Conservation (phyloP, 768 basidiomycete genomes). For the Zangia roseola region DNA sequence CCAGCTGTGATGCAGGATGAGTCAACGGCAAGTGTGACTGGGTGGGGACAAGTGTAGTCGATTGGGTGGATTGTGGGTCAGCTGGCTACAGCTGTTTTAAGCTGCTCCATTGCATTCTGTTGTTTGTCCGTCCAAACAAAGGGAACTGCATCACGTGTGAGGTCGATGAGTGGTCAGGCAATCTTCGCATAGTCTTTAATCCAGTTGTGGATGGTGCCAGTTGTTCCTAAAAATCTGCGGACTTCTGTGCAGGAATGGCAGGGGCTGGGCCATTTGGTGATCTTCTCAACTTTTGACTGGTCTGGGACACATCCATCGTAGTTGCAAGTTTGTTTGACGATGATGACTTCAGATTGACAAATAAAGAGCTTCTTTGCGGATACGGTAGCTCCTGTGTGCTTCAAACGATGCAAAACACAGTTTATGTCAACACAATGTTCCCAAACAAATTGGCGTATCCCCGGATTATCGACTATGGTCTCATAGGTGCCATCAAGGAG, state of each 20-base stretch:
- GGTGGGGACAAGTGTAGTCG: constrained; percentile 8
- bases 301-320: constrained; percentile 35
- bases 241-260: constrained; percentile 15
- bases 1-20: constrained; percentile 35
- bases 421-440: constrained; percentile 34
- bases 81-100: constrained; percentile 19
- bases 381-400: constrained; percentile 38
- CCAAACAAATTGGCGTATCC: constrained; percentile 17
- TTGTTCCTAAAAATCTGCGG: constrained; percentile 28
- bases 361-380: constrained; percentile 36
- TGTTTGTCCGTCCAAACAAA: constrained; percentile 17
- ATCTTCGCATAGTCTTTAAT: constrained; percentile 29
- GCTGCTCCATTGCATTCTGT: background rate
- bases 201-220: constrained; percentile 27
- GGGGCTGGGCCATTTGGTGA: constrained; percentile 31
- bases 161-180: constrained; percentile 23
- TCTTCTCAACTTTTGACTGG: constrained; percentile 20
- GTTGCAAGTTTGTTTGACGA: constrained; percentile 41
- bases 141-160: constrained; percentile 23
- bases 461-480: constrained; percentile 8
- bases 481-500: constrained; percentile 4
- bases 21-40: constrained; percentile 23
- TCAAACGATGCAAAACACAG: constrained; percentile 18
- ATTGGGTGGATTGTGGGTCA: constrained; percentile 10
- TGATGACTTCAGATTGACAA: constrained; percentile 24